Evolutionary conservation across 2,329 filamentous ascomycete genomes (phyloP), one percentile per base, ranked within the genome.

Genomic region (Pyricularia sp.): DNA sequence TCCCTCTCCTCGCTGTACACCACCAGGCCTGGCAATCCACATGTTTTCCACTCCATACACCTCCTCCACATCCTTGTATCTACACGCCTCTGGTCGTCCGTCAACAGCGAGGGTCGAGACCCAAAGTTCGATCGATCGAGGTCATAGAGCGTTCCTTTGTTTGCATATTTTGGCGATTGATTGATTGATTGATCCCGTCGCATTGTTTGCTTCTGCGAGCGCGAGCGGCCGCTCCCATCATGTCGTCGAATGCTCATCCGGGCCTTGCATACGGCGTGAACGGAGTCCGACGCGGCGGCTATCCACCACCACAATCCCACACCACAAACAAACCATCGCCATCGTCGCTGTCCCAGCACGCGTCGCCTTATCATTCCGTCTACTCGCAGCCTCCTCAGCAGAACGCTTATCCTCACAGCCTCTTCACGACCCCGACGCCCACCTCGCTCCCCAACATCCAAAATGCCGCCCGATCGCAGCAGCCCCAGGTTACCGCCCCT

Each of bases 321-420:
- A 79, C 80, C 69, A 77, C 78, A 68, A 83, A 80, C 71, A 84
- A 85, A 72, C 80, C 82, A 67, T 82, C 82, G 31, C 80, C 82
- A 53, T 79, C 80, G 26, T 78, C 78, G 33, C 72, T 82, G 19
- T 44, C 35, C 68, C 82, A 83, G 68, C 78, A 82, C 70, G 79
- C 81, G 66, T 79, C 82, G 66, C 79, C 82, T 2, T 85, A 85
- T 70, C 71, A 78, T 64, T 79, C 82, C 68, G 76, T 78, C 66
- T 85, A 85, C 26, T 66, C 66, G 62, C 82, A 84, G 71, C 81
- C 82, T 69, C 76, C 78, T 31, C 75, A 78, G 19, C 77, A 78
- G 66, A 75, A 75, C 66, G 70, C 76, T 24, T 84, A 83, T 68
- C 73, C 80, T 24, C 81, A 82, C 68, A 81, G 83, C 68, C 75